Percentiles rank a stretch among this genome's conserved stretches.
These are phyloP conservation scores for Annulohypoxylon nitens DNA, from an alignment of 495 filamentous ascomycete species.

Conservation along the genomic window DNA sequence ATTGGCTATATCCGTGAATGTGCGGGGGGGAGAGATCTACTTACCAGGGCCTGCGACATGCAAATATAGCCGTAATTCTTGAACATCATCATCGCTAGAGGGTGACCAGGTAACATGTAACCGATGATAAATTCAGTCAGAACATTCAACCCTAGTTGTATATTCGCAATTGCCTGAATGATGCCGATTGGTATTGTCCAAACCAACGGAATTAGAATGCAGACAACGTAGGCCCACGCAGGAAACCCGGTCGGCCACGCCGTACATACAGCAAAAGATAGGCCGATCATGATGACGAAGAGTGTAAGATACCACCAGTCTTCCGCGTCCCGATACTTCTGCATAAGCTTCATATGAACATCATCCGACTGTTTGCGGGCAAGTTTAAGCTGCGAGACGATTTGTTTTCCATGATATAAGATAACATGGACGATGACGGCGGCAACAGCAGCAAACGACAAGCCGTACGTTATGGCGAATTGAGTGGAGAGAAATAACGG, in stretches of 20 bases:
- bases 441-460: conserved; percentile 76
- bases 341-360: conserved; percentile 73
- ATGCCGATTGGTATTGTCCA: conserved; percentile 69
- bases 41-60: conserved; percentile 65
- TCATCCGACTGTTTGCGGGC: conserved; percentile 71
- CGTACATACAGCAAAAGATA: conserved; percentile 66
- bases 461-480: conserved; percentile 73
- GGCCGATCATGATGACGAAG: conserved; percentile 58
- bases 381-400: conserved; percentile 65
- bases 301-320: conserved; percentile 68
- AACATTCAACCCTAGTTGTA: conserved; percentile 74
- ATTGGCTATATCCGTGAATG: neutral
- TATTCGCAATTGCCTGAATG: conserved; percentile 75
- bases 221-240: conserved; percentile 74
- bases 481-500: conserved; percentile 73
- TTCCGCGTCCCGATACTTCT: conserved; percentile 67
- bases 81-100: conserved; percentile 78
- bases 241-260: conserved; percentile 74
- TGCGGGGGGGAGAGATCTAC: neutral
- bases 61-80: conserved; percentile 80
- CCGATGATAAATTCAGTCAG: conserved; percentile 78
- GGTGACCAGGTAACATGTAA: conserved; percentile 75
- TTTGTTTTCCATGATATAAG: conserved; percentile 73
- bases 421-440: conserved; percentile 71
- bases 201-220: conserved; percentile 66